These are phyloP conservation scores for Yarrowia bubula DNA, from an alignment of 805 yeast species.

Conservation along the genomic window DNA sequence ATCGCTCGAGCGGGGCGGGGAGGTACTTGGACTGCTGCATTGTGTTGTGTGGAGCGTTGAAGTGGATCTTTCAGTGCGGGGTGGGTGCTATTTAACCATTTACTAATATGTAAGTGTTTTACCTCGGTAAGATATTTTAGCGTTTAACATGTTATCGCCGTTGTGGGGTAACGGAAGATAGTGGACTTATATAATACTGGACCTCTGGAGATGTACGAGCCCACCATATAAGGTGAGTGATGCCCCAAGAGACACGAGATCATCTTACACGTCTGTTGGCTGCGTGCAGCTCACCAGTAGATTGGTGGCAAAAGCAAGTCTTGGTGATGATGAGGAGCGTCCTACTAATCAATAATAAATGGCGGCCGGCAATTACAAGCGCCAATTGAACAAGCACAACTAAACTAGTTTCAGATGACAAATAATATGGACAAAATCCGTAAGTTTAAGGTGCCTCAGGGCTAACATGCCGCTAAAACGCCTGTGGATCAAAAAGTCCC, in stretches of 20 bases:
- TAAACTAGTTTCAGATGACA: neutral
- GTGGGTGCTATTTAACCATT: neutral
- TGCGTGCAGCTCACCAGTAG: constrained; percentile 1
- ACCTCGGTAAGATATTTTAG: neutral
- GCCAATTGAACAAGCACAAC: no score
- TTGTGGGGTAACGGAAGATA: neutral
- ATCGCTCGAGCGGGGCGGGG: constrained; percentile 20
- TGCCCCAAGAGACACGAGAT: no score
- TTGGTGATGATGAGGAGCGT: neutral
- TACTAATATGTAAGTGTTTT: neutral
- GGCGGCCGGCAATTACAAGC: no score
- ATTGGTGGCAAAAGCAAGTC: constrained; percentile 1
- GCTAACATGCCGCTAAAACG: neutral
- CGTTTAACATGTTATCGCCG: constrained; percentile 6
- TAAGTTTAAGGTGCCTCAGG: neutral
- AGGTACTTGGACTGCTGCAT: constrained; percentile 16
- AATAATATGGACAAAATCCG: neutral
- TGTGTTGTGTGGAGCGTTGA: neutral
- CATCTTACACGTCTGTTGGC: no score
- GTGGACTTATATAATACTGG: neutral
- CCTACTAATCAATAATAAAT: neutral
- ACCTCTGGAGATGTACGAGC: no score
- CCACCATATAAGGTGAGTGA: no score
- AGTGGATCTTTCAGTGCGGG: neutral
- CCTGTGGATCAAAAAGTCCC: neutral